A percentile compares a stretch with the other conserved stretches of the same genome.
Conservation (phyloP, 2,329 filamentous ascomycete genomes). For the Clarireedia paspali region DNA sequence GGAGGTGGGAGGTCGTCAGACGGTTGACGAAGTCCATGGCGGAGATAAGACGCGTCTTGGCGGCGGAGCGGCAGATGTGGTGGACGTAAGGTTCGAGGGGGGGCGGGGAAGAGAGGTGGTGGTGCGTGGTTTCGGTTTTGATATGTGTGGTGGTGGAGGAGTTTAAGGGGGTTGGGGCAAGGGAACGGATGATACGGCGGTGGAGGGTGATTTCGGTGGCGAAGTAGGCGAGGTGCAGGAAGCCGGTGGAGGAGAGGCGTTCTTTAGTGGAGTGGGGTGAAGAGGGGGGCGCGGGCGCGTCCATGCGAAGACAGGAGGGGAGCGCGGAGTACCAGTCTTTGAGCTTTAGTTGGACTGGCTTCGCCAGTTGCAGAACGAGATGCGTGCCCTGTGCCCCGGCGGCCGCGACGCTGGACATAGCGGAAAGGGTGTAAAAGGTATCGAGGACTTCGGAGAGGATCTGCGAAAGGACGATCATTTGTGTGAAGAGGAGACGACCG, state of each 20-base stretch:
- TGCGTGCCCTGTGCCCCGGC: constrained; percentile 65
- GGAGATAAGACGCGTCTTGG: constrained; percentile 87
- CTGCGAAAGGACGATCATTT: constrained; percentile 68
- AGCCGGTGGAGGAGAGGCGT: constrained; percentile 57
- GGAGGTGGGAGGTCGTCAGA: constrained; percentile 74
- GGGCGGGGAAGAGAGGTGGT: constrained; percentile 10
- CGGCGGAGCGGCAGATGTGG: constrained; percentile 87
- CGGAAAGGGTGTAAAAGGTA: constrained; percentile 72
- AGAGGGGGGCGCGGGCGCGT: constrained; percentile 44
- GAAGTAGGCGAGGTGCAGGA: constrained; percentile 86
- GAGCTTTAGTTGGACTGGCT: constrained; percentile 73
- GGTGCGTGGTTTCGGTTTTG: constrained; percentile 26
- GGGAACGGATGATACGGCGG: constrained; percentile 78
- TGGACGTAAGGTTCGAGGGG: constrained; percentile 70
- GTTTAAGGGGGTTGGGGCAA: constrained; percentile 41
- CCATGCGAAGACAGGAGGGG: constrained; percentile 55
- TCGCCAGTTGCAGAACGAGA: constrained; percentile 65
- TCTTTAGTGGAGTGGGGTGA: constrained; percentile 32
- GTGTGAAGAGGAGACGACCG: constrained; percentile 62
- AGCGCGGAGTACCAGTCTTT: constrained; percentile 75
- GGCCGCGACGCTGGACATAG: constrained; percentile 59
- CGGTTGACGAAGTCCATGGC: constrained; percentile 98
- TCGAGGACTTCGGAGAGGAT: constrained; percentile 76
- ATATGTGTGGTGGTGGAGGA: constrained; percentile 35
- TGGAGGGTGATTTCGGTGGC: constrained; percentile 91